phyloP scores from a whole-genome alignment of 169 alveolate genomes.

The Plasmodium gallinaceum region DNA sequence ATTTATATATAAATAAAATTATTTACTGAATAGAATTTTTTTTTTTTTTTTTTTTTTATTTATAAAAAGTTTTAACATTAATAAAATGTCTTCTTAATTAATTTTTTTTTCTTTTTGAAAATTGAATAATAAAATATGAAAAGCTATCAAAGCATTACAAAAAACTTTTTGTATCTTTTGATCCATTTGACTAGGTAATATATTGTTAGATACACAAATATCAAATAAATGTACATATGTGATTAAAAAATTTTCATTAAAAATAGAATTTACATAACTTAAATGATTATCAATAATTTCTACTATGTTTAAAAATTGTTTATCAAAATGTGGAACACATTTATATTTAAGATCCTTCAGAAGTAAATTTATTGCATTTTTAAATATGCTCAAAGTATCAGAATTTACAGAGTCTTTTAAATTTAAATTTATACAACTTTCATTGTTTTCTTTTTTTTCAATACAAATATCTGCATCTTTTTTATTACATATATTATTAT shows the following conservation, averaged over 20 bases:
- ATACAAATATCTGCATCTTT: neutral
- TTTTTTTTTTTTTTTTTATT: neutral
- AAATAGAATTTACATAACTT: conserved; percentile 51
- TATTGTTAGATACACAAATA: conserved; percentile 63
- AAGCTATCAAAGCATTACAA: conserved; percentile 65
- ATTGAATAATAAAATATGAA: conserved; percentile 52
- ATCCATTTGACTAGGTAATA: conserved; percentile 73
- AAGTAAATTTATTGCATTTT: conserved; percentile 66
- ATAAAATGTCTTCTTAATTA: neutral
- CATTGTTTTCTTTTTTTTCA: neutral
- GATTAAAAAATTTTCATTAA: conserved; percentile 49
- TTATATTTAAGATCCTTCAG: conserved; percentile 54
- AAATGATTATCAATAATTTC: conserved; percentile 66
- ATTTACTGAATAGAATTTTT: neutral
- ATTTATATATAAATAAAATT: conserved; percentile 3
- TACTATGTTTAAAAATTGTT: conserved; percentile 37
- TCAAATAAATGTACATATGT: conserved; percentile 66
- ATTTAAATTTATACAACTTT: conserved; percentile 18
- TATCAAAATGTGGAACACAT: conserved; percentile 62
- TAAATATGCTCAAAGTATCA: conserved; percentile 46
- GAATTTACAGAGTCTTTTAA: conserved; percentile 43
- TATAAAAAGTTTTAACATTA: neutral
- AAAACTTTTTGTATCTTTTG: conserved; percentile 44
- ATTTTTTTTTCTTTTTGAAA: conserved; percentile 7
- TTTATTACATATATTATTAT: neutral